Base-by-base conservation (phyloP, 306 rosid genomes). In the Senna siamea region DNA sequence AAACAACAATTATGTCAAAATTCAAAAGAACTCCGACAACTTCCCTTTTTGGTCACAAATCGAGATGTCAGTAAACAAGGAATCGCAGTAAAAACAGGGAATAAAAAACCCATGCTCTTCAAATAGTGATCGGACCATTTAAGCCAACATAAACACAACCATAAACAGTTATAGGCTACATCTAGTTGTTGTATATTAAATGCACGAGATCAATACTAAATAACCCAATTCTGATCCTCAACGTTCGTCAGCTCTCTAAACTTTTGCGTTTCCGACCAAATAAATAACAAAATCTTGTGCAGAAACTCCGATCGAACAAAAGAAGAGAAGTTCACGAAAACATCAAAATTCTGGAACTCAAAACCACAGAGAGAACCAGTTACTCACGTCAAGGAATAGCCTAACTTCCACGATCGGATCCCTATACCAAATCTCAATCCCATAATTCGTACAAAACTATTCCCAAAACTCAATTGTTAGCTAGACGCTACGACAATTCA, bases 351-450 rank as follows among this genome's bases (percentile, higher is more conserved):
- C 53, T 37, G 53, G 5, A 78, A 50, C 64, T 48, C 19, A 74
- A 15, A 26, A 1, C 43, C 66, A 62, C 3, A 14, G 40, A 17
- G 22, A 65, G 75, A 65, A 26, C 26, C 63, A 70, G 20, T 76
- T 46, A 23, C 55, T 57, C 19, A 75, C n/a, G 14, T 28, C 28
- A 69, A 70, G 41, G 26, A 60, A 56, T 11, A 43, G 70, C 62
- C 55, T 41, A 70, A 53, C 53, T 55, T 77, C 44, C 78, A 41
- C 65, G 78, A 77, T 72, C 66, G 74, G 92, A 86, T 87, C 88
- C 76, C 77, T 26, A 26, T 60, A 80, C 54, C 66, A 59, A 72
- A 82, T 9, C 75, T 26, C 14, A 74, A 74, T 52, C 64, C 41
- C 71, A 58, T 53, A 69, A 35, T 35, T 61, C 53, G 37, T 10